Conservation (phyloP, 148 eudicot genomes). For the Selenicereus undatus region DNA sequence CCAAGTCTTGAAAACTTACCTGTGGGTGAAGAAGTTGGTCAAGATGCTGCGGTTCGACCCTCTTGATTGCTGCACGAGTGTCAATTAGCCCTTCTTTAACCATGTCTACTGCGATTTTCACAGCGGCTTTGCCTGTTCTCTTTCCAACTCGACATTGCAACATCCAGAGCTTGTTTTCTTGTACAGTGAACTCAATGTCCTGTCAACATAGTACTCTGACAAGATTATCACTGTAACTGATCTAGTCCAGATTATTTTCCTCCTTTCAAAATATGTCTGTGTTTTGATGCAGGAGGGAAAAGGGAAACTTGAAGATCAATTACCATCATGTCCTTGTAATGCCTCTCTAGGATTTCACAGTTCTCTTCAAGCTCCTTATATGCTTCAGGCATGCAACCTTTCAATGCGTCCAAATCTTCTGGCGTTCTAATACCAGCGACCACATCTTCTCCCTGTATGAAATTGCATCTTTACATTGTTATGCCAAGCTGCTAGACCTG, state of each 20-base stretch:
- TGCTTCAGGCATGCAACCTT: conserved; percentile 69
- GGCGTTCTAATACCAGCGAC: conserved; percentile 89
- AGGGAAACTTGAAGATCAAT: neutral
- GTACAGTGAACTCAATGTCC: conserved; percentile 99
- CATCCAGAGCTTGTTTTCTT: conserved; percentile 99
- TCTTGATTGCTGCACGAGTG: conserved; percentile 56
- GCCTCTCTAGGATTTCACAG: conserved; percentile 70
- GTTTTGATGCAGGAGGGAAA: neutral
- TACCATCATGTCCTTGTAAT: conserved; percentile 93
- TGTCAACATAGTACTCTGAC: conserved; percentile 19
- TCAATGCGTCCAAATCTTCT: conserved; percentile 60
- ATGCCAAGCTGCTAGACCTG: neutral
- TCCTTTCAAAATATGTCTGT: too few relatives aligned
- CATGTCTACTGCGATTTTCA: conserved; percentile 93
- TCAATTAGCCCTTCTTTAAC: conserved; percentile 87
- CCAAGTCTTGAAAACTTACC: conserved; percentile 28
- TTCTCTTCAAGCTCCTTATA: conserved; percentile 76
- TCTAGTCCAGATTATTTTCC: neutral
- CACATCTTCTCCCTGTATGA: conserved; percentile 72
- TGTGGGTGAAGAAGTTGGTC: conserved; percentile 99
- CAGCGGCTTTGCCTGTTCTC: conserved; percentile 89
- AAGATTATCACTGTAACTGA: neutral
- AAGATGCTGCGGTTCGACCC: conserved; percentile 96
- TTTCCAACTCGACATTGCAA: conserved; percentile 92
- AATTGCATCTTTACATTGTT: neutral